A percentile compares a stretch with the other conserved stretches of the same genome.
Evolutionary conservation across 148 eudicot genomes (phyloP).

Genomic region (Chenopodium suecicum): DNA sequence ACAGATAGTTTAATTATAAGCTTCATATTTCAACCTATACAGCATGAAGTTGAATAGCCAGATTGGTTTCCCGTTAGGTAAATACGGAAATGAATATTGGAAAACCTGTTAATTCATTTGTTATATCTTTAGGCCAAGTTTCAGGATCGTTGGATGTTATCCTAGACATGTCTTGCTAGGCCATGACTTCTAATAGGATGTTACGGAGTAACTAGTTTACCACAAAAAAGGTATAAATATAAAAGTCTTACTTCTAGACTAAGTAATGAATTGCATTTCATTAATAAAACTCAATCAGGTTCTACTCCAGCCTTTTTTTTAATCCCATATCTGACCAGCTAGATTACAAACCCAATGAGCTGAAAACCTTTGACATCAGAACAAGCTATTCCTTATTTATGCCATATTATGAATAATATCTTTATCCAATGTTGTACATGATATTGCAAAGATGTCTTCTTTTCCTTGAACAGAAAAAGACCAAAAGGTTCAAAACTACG

Average conservation of each 20-base stretch:
- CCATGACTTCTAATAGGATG: neutral
- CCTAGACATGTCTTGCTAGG: neutral
- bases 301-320: neutral
- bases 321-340: neutral
- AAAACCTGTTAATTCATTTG: neutral
- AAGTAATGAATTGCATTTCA: neutral
- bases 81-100: neutral
- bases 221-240: neutral
- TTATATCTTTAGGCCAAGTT: neutral
- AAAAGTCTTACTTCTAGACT: neutral
- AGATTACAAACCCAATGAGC: neutral
- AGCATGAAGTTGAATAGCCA: neutral
- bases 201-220: neutral
- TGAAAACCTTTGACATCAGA: neutral
- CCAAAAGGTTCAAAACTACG: neutral
- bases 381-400: neutral
- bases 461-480: neutral
- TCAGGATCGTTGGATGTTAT: neutral
- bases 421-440: neutral
- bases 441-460: neutral
- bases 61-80: neutral
- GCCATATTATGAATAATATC: neutral
- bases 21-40: neutral
- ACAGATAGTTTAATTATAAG: neutral
- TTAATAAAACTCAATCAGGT: neutral